Evolutionary conservation across 2,329 filamentous ascomycete genomes (phyloP).

Genomic region (Neofusicoccum cordaticola): DNA sequence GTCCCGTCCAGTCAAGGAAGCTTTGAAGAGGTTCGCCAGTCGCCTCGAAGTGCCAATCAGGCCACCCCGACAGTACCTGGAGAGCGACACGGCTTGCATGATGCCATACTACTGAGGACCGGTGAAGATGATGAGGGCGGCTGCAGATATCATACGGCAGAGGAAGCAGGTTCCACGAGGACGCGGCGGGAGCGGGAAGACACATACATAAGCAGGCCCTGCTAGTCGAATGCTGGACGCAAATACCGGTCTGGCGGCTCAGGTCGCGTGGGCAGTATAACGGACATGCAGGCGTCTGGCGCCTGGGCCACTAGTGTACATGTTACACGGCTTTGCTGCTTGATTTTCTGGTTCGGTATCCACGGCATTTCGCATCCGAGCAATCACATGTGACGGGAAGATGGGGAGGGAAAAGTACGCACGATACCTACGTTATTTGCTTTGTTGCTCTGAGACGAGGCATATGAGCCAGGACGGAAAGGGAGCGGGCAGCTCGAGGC

Average conservation of each 20-base stretch:
- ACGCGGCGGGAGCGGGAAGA: background rate
- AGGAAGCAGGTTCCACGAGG: constrained; percentile 1
- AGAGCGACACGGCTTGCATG: background rate
- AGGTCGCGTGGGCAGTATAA: constrained; percentile 1
- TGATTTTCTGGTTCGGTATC: background rate
- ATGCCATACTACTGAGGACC: background rate
- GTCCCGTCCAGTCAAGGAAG: background rate
- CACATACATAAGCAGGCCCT: background rate
- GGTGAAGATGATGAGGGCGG: background rate
- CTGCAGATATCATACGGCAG: background rate
- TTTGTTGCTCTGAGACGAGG: background rate
- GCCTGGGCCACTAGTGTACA: background rate
- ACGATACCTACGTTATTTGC: background rate
- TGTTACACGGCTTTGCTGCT: background rate
- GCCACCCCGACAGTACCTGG: background rate
- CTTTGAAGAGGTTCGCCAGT: background rate
- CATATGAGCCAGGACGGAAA: background rate
- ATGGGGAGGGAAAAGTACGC: background rate
- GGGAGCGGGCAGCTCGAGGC: background rate
- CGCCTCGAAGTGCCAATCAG: background rate
- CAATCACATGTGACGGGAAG: constrained; percentile 13
- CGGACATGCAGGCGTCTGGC: background rate
- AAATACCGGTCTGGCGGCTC: background rate
- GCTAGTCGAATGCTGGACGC: background rate
- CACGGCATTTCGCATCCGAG: constrained; percentile 7